Conservation (phyloP, 2,329 filamentous ascomycete genomes). For the Neophaeococcomyces mojaviensis region DNA sequence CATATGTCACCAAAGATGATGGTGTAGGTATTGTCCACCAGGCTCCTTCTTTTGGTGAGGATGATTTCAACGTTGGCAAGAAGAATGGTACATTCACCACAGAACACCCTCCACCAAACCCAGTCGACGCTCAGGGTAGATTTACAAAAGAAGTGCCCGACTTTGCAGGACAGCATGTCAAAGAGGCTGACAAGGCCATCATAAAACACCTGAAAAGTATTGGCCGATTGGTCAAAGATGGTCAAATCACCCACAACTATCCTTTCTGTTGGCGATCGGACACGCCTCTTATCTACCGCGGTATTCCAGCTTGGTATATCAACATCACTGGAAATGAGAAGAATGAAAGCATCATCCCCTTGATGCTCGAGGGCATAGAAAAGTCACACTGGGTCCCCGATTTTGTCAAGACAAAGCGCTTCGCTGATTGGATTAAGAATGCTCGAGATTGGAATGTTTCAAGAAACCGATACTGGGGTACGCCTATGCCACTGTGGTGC, state of each 20-base stretch:
- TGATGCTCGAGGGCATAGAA: conserved; percentile 78
- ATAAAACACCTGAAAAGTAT: conserved; percentile 71
- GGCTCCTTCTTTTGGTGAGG: conserved; percentile 79
- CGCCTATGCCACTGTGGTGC: conserved; percentile 76
- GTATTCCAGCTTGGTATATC: conserved; percentile 88
- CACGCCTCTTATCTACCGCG: conserved; percentile 78
- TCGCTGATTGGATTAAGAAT: conserved; percentile 76
- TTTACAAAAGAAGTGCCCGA: conserved; percentile 67
- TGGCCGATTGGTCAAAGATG: conserved; percentile 69
- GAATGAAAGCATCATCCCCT: conserved; percentile 52
- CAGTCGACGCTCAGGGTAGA: conserved; percentile 70
- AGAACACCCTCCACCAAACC: conserved; percentile 67
- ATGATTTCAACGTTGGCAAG: conserved; percentile 75
- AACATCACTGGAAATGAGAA: conserved; percentile 56
- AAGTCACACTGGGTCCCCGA: conserved; percentile 77
- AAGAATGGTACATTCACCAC: conserved; percentile 67
- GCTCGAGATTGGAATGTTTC: conserved; percentile 88
- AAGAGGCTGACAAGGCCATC: conserved; percentile 79
- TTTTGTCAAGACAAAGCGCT: conserved; percentile 79
- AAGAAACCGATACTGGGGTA: conserved; percentile 84
- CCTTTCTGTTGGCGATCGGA: conserved; percentile 83
- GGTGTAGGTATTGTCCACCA: conserved; percentile 87
- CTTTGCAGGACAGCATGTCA: conserved; percentile 76
- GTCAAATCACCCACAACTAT: conserved; percentile 75
- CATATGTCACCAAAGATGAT: conserved; percentile 74